These are phyloP conservation scores for Podospora comata DNA, from an alignment of 495 filamentous ascomycete species.

Conservation along the genomic window DNA sequence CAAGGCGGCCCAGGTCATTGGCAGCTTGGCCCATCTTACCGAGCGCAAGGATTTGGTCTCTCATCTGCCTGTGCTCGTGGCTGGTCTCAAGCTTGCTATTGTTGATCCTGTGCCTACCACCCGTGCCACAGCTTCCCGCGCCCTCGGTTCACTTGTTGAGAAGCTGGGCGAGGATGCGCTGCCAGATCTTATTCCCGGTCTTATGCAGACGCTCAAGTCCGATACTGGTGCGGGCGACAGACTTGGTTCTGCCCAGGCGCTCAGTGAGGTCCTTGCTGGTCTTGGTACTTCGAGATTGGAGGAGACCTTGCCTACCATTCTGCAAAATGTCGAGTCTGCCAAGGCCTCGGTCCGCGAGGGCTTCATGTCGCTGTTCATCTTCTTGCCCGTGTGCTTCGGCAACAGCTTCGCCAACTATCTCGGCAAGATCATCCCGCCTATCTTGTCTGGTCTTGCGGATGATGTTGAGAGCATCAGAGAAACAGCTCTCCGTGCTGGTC, in stretches of 20 bases:
- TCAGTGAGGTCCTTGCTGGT: slow-evolving; percentile 93
- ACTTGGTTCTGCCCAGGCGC: slow-evolving; percentile 92
- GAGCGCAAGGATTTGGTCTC: slow-evolving; percentile 90
- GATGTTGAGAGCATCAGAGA: slow-evolving; percentile 94
- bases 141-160: slow-evolving; percentile 89
- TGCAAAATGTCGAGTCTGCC: slow-evolving; percentile 91
- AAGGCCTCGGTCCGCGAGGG: slow-evolving; percentile 91
- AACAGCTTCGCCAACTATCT: slow-evolving; percentile 98
- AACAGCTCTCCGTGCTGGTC: slow-evolving; percentile 85
- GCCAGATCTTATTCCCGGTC: slow-evolving; percentile 93
- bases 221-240: slow-evolving; percentile 94
- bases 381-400: slow-evolving; percentile 96
- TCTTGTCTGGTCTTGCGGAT: slow-evolving; percentile 89
- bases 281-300: slow-evolving; percentile 88
- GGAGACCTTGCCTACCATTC: slow-evolving; percentile 92
- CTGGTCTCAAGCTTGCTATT: slow-evolving; percentile 80
- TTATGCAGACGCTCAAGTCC: slow-evolving; percentile 96
- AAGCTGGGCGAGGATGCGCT: slow-evolving; percentile 96
- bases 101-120: slow-evolving; percentile 96
- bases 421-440: slow-evolving; percentile 92
- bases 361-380: slow-evolving; percentile 99
- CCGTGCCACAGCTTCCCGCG: slow-evolving; percentile 94
- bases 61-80: slow-evolving; percentile 89
- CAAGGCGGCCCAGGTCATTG: slow-evolving; percentile 95
- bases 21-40: slow-evolving; percentile 92